Conservation (phyloP, 352 stramenopile species). For the Saprolegnia diclina region DNA sequence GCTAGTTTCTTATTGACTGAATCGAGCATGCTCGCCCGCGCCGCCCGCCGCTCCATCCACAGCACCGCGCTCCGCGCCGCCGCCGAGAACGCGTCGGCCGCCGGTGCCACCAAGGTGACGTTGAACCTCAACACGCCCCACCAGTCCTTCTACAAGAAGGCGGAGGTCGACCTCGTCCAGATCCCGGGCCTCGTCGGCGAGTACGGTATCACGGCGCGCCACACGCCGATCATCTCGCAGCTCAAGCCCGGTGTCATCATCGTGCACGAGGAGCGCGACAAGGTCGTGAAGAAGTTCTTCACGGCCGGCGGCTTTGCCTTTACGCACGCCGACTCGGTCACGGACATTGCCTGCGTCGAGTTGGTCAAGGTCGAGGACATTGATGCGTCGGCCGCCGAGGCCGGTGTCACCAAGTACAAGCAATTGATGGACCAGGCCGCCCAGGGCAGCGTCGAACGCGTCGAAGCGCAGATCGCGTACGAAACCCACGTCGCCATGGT, state of each 20-base stretch:
- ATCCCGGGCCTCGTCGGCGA: conserved; percentile 93
- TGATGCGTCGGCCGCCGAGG: conserved; percentile 83
- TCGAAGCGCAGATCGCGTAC: conserved; percentile 94
- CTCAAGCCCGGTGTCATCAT: conserved; percentile 95
- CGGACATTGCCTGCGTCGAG: conserved; percentile 96
- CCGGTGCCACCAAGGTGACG: conserved; percentile 73
- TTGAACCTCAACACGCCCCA: conserved; percentile 81
- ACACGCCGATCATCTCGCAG: conserved; percentile 95
- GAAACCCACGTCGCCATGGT: conserved; percentile 93
- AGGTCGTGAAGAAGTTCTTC: conserved; percentile 96
- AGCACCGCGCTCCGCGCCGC: conserved; percentile 51
- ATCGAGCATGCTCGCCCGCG: conserved; percentile 24
- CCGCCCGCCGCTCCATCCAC: conserved; percentile 51
- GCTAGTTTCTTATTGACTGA: conserved; percentile 27
- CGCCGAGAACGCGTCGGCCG: conserved; percentile 41
- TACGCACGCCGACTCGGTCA: conserved; percentile 94
- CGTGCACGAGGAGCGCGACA: conserved; percentile 77
- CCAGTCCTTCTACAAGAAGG: conserved; percentile 74
- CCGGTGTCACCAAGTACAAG: conserved; percentile 90
- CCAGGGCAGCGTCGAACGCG: conserved; percentile 84
- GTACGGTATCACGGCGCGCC: conserved; percentile 95
- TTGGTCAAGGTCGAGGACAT: conserved; percentile 96
- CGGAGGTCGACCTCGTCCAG: conserved; percentile 88
- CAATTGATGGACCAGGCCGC: conserved; percentile 65
- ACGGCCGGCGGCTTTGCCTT: conserved; percentile 95